These are phyloP conservation scores for Lactarius indigo DNA, from an alignment of 768 basidiomycete species.

Conservation along the genomic window DNA sequence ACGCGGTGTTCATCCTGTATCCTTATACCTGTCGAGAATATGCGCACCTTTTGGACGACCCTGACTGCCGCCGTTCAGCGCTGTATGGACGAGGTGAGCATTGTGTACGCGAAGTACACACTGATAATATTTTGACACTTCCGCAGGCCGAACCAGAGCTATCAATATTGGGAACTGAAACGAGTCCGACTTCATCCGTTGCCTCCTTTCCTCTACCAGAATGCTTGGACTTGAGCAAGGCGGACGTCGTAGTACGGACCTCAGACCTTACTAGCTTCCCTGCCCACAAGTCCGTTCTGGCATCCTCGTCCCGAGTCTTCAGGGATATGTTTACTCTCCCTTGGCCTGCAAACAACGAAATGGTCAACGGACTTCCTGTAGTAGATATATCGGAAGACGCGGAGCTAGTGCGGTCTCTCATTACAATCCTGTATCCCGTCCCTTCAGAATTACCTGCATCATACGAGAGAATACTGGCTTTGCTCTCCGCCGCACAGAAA, in stretches of 20 bases:
- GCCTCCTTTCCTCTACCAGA: neutral
- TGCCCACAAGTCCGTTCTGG: no score
- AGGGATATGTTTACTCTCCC: conserved; percentile 26
- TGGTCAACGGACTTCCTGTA: conserved; percentile 17
- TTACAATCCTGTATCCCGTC: neutral
- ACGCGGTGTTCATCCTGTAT: neutral
- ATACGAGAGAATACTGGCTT: no score
- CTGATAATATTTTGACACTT: neutral
- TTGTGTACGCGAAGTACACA: neutral
- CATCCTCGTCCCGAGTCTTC: no score
- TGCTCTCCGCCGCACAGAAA: no score
- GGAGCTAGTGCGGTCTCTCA: neutral
- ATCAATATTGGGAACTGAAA: neutral
- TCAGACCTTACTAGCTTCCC: no score
- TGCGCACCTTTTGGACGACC: conserved; percentile 7
- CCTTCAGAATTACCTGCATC: no score
- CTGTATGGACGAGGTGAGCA: neutral
- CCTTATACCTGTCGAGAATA: neutral
- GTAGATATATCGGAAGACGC: conserved; percentile 19
- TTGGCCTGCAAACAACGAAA: conserved; percentile 5
- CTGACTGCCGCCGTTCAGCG: neutral
- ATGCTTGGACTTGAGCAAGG: neutral
- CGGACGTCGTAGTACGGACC: neutral
- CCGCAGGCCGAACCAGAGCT: neutral
- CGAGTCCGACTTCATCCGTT: no score